A percentile compares a stretch with the other conserved stretches of the same genome.
Evolutionary conservation across 306 rosid genomes (phyloP).

Genomic region (Prunus armeniaca): DNA sequence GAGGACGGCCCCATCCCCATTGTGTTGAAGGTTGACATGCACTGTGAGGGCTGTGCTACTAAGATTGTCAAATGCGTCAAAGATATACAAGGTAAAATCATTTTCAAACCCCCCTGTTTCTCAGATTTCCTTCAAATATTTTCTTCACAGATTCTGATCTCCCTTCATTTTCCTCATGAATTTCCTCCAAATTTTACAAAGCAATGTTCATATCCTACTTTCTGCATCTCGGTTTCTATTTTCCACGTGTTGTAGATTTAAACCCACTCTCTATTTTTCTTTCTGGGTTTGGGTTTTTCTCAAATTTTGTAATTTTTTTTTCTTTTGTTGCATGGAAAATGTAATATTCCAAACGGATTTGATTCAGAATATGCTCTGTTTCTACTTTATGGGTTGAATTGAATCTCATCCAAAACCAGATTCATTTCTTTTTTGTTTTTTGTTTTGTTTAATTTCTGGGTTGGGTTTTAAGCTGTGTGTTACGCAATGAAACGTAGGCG

Average conservation of each 20-base stretch:
- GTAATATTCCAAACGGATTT: not conserved
- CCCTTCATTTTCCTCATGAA: not conserved
- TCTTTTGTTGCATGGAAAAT: not conserved
- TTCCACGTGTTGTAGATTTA: not conserved
- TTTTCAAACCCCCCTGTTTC: not conserved
- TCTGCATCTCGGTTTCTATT: not conserved
- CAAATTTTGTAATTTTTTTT: not conserved
- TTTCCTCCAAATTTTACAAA: not conserved
- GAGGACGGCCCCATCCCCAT: slow-evolving; percentile 29
- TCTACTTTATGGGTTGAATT: not conserved
- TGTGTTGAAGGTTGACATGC: slow-evolving; percentile 59
- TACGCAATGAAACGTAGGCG: slow-evolving; percentile 30
- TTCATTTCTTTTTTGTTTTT: not conserved
- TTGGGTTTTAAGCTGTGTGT: not conserved
- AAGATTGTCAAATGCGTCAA: slow-evolving; percentile 39
- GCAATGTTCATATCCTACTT: not conserved
- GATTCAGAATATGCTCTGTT: not conserved
- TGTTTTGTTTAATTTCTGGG: not conserved
- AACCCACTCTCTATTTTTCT: not conserved
- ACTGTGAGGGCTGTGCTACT: slow-evolving; percentile 68
- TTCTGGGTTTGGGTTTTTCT: not conserved
- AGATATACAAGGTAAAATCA: slow-evolving; percentile 36
- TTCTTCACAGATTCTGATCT: not conserved
- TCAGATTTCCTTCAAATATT: not conserved
- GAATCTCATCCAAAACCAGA: not conserved